Conservation (phyloP, 805 yeast species). For the Candida ipomoeae region DNA sequence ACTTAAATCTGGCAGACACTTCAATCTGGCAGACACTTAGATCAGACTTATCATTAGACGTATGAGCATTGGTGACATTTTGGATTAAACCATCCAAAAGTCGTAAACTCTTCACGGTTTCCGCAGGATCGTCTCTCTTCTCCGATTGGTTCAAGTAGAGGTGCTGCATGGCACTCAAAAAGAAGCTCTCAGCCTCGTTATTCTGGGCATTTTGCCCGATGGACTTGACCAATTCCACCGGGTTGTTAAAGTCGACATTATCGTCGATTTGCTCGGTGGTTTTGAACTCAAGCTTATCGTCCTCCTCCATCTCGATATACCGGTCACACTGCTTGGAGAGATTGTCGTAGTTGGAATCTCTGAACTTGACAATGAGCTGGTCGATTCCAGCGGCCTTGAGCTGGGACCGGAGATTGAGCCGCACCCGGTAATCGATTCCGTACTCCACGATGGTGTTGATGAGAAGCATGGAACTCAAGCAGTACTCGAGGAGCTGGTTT, state of each 20-base stretch:
- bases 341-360: conserved; percentile 48
- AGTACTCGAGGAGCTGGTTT: conserved; percentile 63
- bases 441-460: conserved; percentile 57
- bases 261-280: conserved; percentile 30
- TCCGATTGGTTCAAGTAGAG: conserved; percentile 54
- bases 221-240: conserved; percentile 61
- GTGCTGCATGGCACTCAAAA: conserved; percentile 64
- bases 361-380: conserved; percentile 17
- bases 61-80: conserved; percentile 52
- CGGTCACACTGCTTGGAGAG: conserved; percentile 63
- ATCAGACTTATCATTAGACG: conserved; percentile 38
- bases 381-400: conserved; percentile 24
- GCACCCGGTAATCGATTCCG: conserved; percentile 40
- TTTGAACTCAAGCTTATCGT: conserved; percentile 48
- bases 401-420: conserved; percentile 57
- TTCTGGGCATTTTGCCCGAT: conserved; percentile 56
- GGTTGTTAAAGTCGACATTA: conserved; percentile 61
- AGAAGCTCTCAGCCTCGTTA: conserved; percentile 55
- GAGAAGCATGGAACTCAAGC: conserved; percentile 64
- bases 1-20: too few relatives aligned
- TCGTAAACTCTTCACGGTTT: conserved; percentile 49
- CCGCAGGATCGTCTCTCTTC: conserved; percentile 42
- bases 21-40: too few relatives aligned
- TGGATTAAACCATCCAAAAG: conserved; percentile 64
- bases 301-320: conserved; percentile 52